phyloP scores from a whole-genome alignment of 1,139 yeast species.

The Magnusiomyces paraingens region DNA sequence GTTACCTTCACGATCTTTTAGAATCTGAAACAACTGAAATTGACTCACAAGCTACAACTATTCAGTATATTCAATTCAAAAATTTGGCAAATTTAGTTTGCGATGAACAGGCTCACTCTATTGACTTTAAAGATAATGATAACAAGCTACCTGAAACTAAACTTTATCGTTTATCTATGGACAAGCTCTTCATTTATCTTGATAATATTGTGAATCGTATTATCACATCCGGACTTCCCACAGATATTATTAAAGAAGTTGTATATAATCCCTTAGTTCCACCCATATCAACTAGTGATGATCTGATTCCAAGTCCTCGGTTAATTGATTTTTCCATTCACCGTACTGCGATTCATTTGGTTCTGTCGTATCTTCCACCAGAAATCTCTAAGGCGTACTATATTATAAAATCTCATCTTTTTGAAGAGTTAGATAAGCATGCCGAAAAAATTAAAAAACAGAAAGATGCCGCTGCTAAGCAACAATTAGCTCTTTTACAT shows the following conservation, averaged over 20 bases:
- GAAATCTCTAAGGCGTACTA: conserved; percentile 20
- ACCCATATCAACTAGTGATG: conserved; percentile 24
- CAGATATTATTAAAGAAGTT: conserved; percentile 12
- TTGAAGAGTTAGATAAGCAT: conserved; percentile 20
- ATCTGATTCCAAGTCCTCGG: conserved; percentile 21
- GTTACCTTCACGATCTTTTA: conserved; percentile 29
- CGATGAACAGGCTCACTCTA: background rate
- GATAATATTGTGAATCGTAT: conserved; percentile 18
- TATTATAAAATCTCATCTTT: conserved; percentile 18
- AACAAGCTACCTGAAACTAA: background rate
- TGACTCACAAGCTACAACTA: background rate
- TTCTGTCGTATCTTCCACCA: conserved; percentile 29
- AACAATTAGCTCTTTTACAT: conserved; percentile 18
- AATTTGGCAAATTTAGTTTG: conserved; percentile 4
- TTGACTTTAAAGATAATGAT: background rate
- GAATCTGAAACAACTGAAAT: conserved; percentile 16
- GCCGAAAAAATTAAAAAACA: conserved; percentile 18
- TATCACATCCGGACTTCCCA: conserved; percentile 18
- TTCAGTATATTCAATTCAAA: conserved; percentile 6
- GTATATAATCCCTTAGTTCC: conserved; percentile 20
- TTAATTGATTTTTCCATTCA: conserved; percentile 22
- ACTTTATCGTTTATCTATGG: conserved; percentile 19
- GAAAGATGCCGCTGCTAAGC: conserved; percentile 17
- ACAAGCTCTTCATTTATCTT: conserved; percentile 21
- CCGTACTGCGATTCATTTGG: conserved; percentile 26